These are phyloP conservation scores for Penicillium janthinellum DNA, from an alignment of 2,329 filamentous ascomycete species.

Conservation along the genomic window DNA sequence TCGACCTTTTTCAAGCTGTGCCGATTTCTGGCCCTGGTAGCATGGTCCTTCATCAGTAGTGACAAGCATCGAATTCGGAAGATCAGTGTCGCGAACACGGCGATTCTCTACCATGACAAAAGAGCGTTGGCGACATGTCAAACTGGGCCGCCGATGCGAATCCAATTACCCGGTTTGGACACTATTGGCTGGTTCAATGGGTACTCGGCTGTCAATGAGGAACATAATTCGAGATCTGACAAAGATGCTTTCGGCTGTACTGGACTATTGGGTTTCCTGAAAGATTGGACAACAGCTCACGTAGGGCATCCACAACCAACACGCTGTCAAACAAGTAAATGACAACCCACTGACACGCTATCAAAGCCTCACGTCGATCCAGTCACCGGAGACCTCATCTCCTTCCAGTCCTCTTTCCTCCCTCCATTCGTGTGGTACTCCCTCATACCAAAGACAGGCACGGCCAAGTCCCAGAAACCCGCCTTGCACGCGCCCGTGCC, in stretches of 20 bases:
- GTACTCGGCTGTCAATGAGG: constrained; percentile 52
- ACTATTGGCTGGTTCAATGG: constrained; percentile 74
- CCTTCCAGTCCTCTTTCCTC: constrained; percentile 68
- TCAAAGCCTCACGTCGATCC: constrained; percentile 65
- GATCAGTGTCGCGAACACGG: constrained; percentile 72
- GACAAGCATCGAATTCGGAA: constrained; percentile 60
- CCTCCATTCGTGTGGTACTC: constrained; percentile 70
- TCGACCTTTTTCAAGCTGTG: constrained; percentile 1
- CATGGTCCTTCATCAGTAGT: constrained; percentile 22
- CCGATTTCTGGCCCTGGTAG: neutral
- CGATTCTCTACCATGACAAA: constrained; percentile 67
- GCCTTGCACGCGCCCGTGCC: constrained; percentile 55
- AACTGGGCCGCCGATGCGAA: constrained; percentile 68
- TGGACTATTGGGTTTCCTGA: neutral
- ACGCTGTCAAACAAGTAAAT: neutral
- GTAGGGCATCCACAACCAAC: neutral
- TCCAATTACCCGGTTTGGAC: constrained; percentile 64
- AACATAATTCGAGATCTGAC: neutral
- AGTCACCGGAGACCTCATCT: constrained; percentile 63
- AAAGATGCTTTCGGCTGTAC: neutral
- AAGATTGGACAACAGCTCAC: constrained; percentile 2
- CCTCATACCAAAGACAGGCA: constrained; percentile 42
- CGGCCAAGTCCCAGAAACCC: neutral
- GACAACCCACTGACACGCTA: neutral
- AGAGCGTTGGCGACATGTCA: constrained; percentile 70